Conservation (phyloP, 2,329 filamentous ascomycete genomes). For the Epichloe hybrida region DNA sequence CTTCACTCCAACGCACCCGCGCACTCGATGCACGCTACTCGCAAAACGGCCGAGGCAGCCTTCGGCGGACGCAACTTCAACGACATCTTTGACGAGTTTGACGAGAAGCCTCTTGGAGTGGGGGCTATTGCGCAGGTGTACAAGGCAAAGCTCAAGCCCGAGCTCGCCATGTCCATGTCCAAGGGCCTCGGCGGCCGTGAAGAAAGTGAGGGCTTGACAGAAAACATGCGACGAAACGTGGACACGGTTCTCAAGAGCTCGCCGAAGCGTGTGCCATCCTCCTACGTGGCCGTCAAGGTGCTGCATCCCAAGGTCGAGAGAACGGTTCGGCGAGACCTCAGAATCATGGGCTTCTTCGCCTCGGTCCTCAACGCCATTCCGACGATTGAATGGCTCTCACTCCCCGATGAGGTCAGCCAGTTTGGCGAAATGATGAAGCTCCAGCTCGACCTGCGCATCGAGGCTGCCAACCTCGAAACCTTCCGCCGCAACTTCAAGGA, state of each 20-base stretch:
- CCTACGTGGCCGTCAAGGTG: conserved; percentile 91
- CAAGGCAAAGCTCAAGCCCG: conserved; percentile 78
- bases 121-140: conserved; percentile 97
- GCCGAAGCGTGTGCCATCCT: conserved; percentile 73
- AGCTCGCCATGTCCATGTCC: conserved; percentile 52
- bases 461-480: conserved; percentile 74
- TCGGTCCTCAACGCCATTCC: conserved; percentile 71
- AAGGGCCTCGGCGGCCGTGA: conserved; percentile 37
- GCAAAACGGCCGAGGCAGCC: conserved; percentile 63
- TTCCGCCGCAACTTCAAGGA: conserved; percentile 87
- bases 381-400: conserved; percentile 91
- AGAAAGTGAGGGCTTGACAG: conserved; percentile 36
- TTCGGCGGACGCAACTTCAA: conserved; percentile 72
- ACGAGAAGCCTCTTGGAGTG: conserved; percentile 78
- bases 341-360: conserved; percentile 91
- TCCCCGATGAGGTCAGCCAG: conserved; percentile 85
- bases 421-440: conserved; percentile 98
- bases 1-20: conserved; percentile 90
- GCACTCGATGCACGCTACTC: conserved; percentile 71
- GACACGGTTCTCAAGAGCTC: conserved; percentile 77
- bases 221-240: conserved; percentile 67
- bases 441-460: conserved; percentile 91
- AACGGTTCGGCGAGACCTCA: conserved; percentile 76
- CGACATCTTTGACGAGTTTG: conserved; percentile 92
- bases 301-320: conserved; percentile 85